These are phyloP conservation scores for Exobasidium cylindrosporum DNA, from an alignment of 1,284 basidiomycete species.

Conservation along the genomic window DNA sequence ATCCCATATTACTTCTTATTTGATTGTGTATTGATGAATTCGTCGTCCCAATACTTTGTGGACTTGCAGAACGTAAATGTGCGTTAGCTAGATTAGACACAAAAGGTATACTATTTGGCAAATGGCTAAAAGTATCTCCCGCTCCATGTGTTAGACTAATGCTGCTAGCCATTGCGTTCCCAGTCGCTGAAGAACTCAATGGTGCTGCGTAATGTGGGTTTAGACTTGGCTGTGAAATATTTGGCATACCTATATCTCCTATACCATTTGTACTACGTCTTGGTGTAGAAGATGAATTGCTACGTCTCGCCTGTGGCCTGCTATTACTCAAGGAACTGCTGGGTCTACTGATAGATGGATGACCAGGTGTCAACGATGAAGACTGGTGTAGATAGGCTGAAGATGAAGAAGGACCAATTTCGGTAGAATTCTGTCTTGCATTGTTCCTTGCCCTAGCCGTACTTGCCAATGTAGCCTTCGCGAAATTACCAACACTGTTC, in stretches of 20 bases:
- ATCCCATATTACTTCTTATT: slow-evolving; percentile 19
- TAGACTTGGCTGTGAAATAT: background rate
- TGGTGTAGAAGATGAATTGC: slow-evolving; percentile 18
- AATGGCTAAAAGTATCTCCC: background rate
- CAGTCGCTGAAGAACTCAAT: background rate
- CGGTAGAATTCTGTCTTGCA: slow-evolving; percentile 4
- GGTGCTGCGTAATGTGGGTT: too few species aligned
- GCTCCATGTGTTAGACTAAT: background rate
- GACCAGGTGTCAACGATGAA: background rate
- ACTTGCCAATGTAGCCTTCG: slow-evolving; percentile 19
- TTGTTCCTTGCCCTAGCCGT: slow-evolving; percentile 23
- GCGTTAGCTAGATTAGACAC: background rate
- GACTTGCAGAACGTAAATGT: slow-evolving; percentile 11
- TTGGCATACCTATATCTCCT: background rate
- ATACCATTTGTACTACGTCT: background rate
- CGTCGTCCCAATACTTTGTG: slow-evolving; percentile 23
- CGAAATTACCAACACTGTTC: slow-evolving; percentile 17
- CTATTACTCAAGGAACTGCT: background rate
- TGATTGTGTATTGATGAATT: slow-evolving; percentile 22
- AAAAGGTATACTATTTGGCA: slow-evolving; percentile 17
- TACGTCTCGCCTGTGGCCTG: slow-evolving; percentile 7
- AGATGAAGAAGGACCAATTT: background rate
- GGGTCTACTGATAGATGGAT: background rate
- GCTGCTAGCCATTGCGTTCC: background rate
- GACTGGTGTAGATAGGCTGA: background rate